Evolutionary conservation across 2,329 filamentous ascomycete species (phyloP).

Genomic region (Endothia cerciana): DNA sequence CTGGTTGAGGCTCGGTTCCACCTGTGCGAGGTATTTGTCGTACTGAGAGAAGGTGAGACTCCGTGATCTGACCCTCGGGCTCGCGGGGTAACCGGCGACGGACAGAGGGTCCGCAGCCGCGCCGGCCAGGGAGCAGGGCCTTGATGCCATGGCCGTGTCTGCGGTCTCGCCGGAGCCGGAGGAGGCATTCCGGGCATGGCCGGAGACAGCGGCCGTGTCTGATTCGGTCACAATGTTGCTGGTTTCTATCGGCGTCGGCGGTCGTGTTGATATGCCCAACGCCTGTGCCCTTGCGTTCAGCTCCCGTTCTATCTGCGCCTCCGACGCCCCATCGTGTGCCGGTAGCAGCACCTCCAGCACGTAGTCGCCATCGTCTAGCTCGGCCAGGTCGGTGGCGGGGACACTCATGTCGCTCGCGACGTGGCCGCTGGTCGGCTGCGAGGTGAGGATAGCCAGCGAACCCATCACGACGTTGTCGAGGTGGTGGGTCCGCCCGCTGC

Average conservation of each 20-base stretch:
- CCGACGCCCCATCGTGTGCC: slow-evolving; percentile 39
- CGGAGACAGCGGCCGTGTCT: slow-evolving; percentile 44
- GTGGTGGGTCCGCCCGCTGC: slow-evolving; percentile 21
- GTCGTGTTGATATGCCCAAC: slow-evolving; percentile 41
- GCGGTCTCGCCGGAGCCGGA: slow-evolving; percentile 45
- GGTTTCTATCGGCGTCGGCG: slow-evolving; percentile 39
- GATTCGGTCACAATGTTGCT: slow-evolving; percentile 47
- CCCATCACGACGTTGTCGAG: slow-evolving; percentile 28
- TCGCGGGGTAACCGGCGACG: slow-evolving; percentile 31
- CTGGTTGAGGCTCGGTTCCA: slow-evolving; percentile 49
- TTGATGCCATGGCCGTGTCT: slow-evolving; percentile 47
- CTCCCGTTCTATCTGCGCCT: slow-evolving; percentile 43
- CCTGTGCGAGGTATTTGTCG: slow-evolving; percentile 53
- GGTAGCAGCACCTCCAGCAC: slow-evolving; percentile 43
- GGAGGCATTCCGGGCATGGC: slow-evolving; percentile 50
- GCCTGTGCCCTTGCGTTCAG: slow-evolving; percentile 41
- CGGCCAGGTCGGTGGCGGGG: slow-evolving; percentile 30
- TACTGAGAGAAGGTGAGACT: slow-evolving; percentile 54
- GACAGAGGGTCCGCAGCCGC: slow-evolving; percentile 29
- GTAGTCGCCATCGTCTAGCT: slow-evolving; percentile 47
- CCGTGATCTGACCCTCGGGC: slow-evolving; percentile 40
- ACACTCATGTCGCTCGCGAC: slow-evolving; percentile 23
- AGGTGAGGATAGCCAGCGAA: slow-evolving; percentile 31
- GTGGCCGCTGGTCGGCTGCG: slow-evolving; percentile 23
- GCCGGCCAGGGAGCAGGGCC: slow-evolving; percentile 45